Percentiles rank a stretch among this genome's conserved stretches.
Evolutionary conservation across 129 eudicot species (phyloP).

Genomic region (Smallanthus sonchifolius): DNA sequence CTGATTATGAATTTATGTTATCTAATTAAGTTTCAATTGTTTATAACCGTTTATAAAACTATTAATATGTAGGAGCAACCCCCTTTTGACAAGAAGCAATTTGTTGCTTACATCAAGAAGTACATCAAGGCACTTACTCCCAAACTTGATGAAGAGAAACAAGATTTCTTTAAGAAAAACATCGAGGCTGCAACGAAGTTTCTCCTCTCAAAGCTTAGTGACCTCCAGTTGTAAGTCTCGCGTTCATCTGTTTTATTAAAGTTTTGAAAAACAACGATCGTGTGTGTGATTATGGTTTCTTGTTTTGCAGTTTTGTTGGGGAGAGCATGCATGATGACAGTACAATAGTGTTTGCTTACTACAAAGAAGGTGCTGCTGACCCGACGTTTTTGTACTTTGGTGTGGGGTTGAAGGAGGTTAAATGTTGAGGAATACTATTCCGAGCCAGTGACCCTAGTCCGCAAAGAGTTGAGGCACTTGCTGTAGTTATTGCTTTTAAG

Average conservation of each 20-base stretch:
- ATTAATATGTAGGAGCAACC: slow-evolving; percentile 59
- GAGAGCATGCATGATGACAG: slow-evolving; percentile 69
- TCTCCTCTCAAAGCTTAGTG: slow-evolving; percentile 56
- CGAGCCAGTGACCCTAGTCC: not conserved
- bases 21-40: not conserved
- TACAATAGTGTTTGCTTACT: slow-evolving; percentile 57
- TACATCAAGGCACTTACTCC: slow-evolving; percentile 56
- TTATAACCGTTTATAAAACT: not conserved
- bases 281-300: not conserved
- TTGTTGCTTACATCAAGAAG: slow-evolving; percentile 62
- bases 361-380: slow-evolving; percentile 58
- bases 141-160: slow-evolving; percentile 50
- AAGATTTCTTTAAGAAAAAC: slow-evolving; percentile 51
- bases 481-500: slow-evolving; percentile 22
- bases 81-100: slow-evolving; percentile 67
- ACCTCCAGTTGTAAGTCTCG: slow-evolving; percentile 67
- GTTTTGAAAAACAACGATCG: not conserved
- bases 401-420: slow-evolving; percentile 59
- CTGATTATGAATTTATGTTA: not conserved
- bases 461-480: slow-evolving; percentile 11
- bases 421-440: slow-evolving; percentile 32
- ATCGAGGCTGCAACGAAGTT: slow-evolving; percentile 62
- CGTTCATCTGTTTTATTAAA: not conserved
- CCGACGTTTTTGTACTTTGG: slow-evolving; percentile 63
- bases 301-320: slow-evolving; percentile 52